Evolutionary conservation across 2,329 filamentous ascomycete genomes (phyloP).

Genomic region (Penicillium digitatum): DNA sequence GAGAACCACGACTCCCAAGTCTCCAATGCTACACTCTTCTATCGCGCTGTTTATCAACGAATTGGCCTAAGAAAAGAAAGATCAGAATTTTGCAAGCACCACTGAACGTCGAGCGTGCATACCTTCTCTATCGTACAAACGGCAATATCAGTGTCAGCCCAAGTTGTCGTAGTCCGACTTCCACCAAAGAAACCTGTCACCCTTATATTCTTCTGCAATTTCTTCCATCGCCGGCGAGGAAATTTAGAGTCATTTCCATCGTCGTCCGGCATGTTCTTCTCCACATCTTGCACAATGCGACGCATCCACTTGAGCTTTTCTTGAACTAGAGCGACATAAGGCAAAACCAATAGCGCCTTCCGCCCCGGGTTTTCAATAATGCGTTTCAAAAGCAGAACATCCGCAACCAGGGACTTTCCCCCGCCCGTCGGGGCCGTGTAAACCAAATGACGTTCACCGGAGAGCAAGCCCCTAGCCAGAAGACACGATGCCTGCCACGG

Average conservation of each 20-base stretch:
- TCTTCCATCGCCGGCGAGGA: slow-evolving; percentile 52
- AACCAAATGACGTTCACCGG: slow-evolving; percentile 66
- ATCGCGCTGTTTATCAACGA: slow-evolving; percentile 69
- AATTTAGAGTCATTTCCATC: slow-evolving; percentile 34
- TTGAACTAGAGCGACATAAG: slow-evolving; percentile 74
- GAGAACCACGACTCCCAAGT: slow-evolving; percentile 64
- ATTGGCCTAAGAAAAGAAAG: slow-evolving; percentile 57
- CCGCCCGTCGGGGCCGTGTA: slow-evolving; percentile 76
- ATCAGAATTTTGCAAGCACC: not conserved
- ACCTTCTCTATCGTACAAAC: slow-evolving; percentile 76
- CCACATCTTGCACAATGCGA: slow-evolving; percentile 60
- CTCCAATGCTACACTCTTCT: slow-evolving; percentile 63
- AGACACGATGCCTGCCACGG: slow-evolving; percentile 76
- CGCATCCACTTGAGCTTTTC: slow-evolving; percentile 74
- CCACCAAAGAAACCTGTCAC: slow-evolving; percentile 73
- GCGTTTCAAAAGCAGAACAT: slow-evolving; percentile 68
- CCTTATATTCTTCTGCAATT: slow-evolving; percentile 57
- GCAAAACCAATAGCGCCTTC: slow-evolving; percentile 69
- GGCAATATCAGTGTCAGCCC: slow-evolving; percentile 72
- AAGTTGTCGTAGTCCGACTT: slow-evolving; percentile 62
- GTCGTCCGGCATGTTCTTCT: slow-evolving; percentile 35
- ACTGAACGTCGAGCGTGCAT: slow-evolving; percentile 28
- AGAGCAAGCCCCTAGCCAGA: slow-evolving; percentile 61
- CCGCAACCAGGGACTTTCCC: slow-evolving; percentile 71
- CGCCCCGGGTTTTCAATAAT: slow-evolving; percentile 60